These are phyloP conservation scores for Trifolium subterraneum DNA, from an alignment of 306 rosid species.

Conservation along the genomic window DNA sequence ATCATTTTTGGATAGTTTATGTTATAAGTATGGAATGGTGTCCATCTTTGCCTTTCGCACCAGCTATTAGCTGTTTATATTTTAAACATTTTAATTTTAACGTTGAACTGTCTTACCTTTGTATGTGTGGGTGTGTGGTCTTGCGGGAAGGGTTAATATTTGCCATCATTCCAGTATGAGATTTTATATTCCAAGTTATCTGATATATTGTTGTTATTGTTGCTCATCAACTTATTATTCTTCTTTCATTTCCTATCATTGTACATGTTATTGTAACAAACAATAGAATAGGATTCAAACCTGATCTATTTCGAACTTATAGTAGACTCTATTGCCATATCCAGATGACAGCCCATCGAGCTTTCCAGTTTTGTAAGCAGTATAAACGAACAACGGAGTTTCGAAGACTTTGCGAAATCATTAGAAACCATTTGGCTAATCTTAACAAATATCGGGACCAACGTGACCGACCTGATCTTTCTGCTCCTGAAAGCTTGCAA, in stretches of 20 bases:
- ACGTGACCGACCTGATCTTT: slow-evolving; percentile 88
- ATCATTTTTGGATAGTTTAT: neutral
- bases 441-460: slow-evolving; percentile 95
- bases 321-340: slow-evolving; percentile 17
- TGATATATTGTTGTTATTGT: neutral
- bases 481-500: slow-evolving; percentile 92
- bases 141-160: neutral
- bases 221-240: slow-evolving; percentile 10
- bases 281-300: neutral
- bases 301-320: neutral
- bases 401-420: slow-evolving; percentile 91
- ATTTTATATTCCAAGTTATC: neutral
- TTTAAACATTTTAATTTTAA: neutral
- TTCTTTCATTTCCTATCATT: slow-evolving; percentile 1
- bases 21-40: neutral
- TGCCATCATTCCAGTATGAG: neutral
- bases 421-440: slow-evolving; percentile 86
- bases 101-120: neutral
- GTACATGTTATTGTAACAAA: neutral
- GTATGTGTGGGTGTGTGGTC: neutral
- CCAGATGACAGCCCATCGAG: slow-evolving; percentile 99
- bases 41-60: neutral
- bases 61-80: neutral
- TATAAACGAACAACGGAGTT: slow-evolving; percentile 94
- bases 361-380: slow-evolving; percentile 98